Base-by-base conservation (phyloP, 2,329 filamentous ascomycete species). In the Venturia pyrina region DNA sequence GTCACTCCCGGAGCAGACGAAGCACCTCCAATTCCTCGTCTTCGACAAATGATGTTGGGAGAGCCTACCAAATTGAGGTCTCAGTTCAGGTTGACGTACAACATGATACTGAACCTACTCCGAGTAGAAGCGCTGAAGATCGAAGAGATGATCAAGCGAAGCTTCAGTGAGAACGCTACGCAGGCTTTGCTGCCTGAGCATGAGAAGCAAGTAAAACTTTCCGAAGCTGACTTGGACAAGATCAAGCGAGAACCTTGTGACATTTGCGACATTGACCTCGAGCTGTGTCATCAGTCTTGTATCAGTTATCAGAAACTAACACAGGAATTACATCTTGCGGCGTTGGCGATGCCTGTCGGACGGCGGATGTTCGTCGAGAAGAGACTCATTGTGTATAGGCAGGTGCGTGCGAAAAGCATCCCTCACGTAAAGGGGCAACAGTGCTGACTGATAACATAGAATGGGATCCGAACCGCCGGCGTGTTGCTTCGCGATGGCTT, bases 81-180 rank as follows among this genome's bases (percentile, higher is more conserved):
- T 7, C 95, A 99, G 73, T 99, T 99, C 81, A 87, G 95, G 68
- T 82, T 99, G 61, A 99, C 96, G 0, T 99, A 99, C 81, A 99
- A 98, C 78, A 99, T 99, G 95, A 99, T 99, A 68, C 81, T 99
- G 40, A 99, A 98, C 73, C 81, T 99, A 41, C 82, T 99, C 62
- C 89, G 95, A 44, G 95, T 99, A 1, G 95, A 99, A 76, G 95
- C 95, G 2, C 79, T 99, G 69, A 98, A 97, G 79, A 98, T 99
- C 71, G 95, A 99, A 75, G 95, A 99, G 78, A 99, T 99, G 95
- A 99, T 99, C 81, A 99, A 99, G 83, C 89, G 95, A 70, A 97
- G 93, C 75, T 99, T 99, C 81, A 97, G 93, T 64, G 95, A 99
- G 76, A 95, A 99, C 77, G 93, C 93, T 32, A 98, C 93, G 0